Evolutionary conservation across 352 stramenopile genomes (phyloP), one percentile per base, ranked within the genome.

Genomic region (Globisporangium alternatum): DNA sequence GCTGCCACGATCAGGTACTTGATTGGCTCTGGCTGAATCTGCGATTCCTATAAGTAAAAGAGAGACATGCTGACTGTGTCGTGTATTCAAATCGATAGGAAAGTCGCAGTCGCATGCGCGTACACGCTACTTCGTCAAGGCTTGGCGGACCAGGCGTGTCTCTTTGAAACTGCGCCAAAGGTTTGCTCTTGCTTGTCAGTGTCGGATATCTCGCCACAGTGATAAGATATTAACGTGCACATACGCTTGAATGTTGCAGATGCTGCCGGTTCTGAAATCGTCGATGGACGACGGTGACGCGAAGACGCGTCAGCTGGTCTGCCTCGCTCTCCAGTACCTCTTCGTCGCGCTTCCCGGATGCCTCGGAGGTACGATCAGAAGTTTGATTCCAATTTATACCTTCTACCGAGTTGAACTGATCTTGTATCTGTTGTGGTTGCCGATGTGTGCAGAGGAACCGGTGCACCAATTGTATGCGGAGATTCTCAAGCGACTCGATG

Each of bases 401-500:
- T 28, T 28, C 19, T 12, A n/a, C 9, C 21, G n/a, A 45, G 17
- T 5, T 7, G 30, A 8, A 51, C n/a, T 65, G 19, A 62, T 25
- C 1, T 51, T 45, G 22, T 56, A 10, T 31, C 58, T 68, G 7
- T 61, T 59, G n/a, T 39, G 25, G 25, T 28, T 28, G 25, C 2
- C 25, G 25, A 28, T 64, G 35, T 57, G n/a, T 28, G 5, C 63
- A 93, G 88, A 96, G 76, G 90, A 97, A 62, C 88, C 90, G 15
- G 89, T 97, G 51, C 81, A 95, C 70, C 85, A 97, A 33, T 75
- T 98, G 8, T 97, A 97, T 66, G 80, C 91, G 9, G 91, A 98
- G 35, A 92, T 98, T 56, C 74, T 98, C 53, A 98, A 98, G 75
- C 89, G 90, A 3, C 75, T 98, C 21, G 91, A 98, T 59, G 91